Base-by-base conservation (phyloP, 148 eudicot genomes). In the Agrostemma githago region DNA sequence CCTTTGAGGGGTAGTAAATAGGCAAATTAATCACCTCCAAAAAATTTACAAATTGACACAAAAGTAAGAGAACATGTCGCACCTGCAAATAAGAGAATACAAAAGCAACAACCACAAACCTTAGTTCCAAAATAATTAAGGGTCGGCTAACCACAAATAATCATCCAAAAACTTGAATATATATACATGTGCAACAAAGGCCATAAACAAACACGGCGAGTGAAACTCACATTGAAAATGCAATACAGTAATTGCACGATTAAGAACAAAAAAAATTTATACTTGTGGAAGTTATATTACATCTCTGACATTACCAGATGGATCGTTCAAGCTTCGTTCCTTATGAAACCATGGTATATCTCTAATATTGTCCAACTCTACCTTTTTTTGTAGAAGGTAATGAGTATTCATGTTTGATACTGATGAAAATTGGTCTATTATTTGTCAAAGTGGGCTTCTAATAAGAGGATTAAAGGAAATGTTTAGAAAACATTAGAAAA, bases 21-120 rank as follows among this genome's bases (percentile, higher is more conserved):
- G 98, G 96, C 75, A 94, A 83, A 76, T 82, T 69, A 19, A 66
- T 86, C 73, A 90, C 98, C 83, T 91, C 97, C 39, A 94, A 82
- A 77, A 80, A 75, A 84, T 94, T 94, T 74, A 81, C 88, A 84
- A 94, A 91, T 79, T 94, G 98, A 88, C 98, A 94, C 57, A 94
- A 81, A 63, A 94, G 91, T 70, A 91, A 78, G 65, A 94, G 71
- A 66, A 94, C 89, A 85, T 94, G 98, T 46, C 97, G 88, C 68
- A 80, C 89, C 98, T 91, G 93, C 87, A 80, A 76, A 77, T 53
- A 66, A 53, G 37, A 80, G 21, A 75, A 6, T 43, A 42, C 70
- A 67, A n/a, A 34, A 67, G 53, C 53, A 43, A 9, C 12, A 41
- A 67, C n/a, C 2, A 40, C 34, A 43, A 42, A 8, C 70, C 70